phyloP scores from a whole-genome alignment of 768 basidiomycete species.

The Coprinellus micaceus region DNA sequence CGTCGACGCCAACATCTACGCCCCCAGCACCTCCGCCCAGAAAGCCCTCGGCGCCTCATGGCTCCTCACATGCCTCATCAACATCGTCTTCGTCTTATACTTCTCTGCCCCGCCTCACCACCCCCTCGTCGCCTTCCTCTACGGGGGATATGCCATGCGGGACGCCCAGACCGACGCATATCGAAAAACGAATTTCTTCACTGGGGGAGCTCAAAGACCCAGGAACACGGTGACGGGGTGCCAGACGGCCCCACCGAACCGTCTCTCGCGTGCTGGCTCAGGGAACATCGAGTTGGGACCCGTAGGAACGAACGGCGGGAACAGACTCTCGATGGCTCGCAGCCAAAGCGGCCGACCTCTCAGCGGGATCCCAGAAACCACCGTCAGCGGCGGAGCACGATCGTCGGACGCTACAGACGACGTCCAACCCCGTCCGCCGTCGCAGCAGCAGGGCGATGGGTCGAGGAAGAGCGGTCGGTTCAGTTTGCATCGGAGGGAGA shows the following conservation, averaged over 20 bases:
- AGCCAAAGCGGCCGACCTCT: no score
- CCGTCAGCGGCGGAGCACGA: no score
- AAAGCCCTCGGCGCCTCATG: constrained; percentile 80
- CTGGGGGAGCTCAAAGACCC: no score
- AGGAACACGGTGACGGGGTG: neutral
- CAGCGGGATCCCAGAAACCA: no score
- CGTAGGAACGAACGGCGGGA: neutral
- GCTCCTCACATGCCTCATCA: constrained; percentile 75
- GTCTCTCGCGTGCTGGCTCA: no score
- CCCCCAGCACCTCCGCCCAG: constrained; percentile 22
- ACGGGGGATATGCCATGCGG: constrained; percentile 6
- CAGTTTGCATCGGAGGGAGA: neutral
- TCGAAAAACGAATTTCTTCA: no score
- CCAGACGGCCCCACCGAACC: neutral
- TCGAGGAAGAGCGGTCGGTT: neutral
- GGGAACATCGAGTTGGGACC: neutral
- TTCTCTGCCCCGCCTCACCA: constrained; percentile 59
- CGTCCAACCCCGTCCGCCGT: no score
- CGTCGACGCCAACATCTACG: constrained; percentile 60
- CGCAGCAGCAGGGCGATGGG: neutral
- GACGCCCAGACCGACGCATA: neutral
- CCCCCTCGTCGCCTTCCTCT: constrained; percentile 14
- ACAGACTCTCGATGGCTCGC: constrained; percentile 5
- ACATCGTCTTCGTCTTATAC: constrained; percentile 86
- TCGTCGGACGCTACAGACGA: no score